phyloP scores from a whole-genome alignment of 805 yeast genomes.

The Lipomyces yamadae region DNA sequence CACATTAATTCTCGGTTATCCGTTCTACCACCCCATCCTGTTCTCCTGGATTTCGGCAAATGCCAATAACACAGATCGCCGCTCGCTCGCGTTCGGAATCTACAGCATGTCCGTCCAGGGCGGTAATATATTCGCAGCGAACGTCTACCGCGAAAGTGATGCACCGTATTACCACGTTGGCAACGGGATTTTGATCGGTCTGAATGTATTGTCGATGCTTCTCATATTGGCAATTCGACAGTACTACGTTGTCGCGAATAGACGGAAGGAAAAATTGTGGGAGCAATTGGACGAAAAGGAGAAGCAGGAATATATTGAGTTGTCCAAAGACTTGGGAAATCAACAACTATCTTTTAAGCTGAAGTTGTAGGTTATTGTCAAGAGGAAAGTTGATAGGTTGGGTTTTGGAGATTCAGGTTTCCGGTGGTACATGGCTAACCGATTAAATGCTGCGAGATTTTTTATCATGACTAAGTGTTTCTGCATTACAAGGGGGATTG shows the following conservation, averaged over 20 bases:
- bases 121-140: slow-evolving; percentile 58
- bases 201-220: slow-evolving; percentile 39
- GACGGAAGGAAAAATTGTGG: slow-evolving; percentile 56
- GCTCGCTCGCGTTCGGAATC: slow-evolving; percentile 68
- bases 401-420: too few species aligned
- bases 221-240: slow-evolving; percentile 39
- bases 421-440: too few species aligned
- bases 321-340: slow-evolving; percentile 59
- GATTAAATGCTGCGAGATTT: too few species aligned
- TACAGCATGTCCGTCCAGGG: slow-evolving; percentile 69
- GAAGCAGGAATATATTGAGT: slow-evolving; percentile 55
- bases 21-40: slow-evolving; percentile 58
- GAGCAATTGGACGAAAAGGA: slow-evolving; percentile 51
- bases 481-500: too few species aligned
- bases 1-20: slow-evolving; percentile 51
- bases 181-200: slow-evolving; percentile 48
- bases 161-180: slow-evolving; percentile 66
- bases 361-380: slow-evolving; percentile 12
- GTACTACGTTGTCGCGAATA: slow-evolving; percentile 45
- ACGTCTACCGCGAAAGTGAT: slow-evolving; percentile 63
- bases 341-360: slow-evolving; percentile 57
- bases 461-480: too few species aligned
- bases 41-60: slow-evolving; percentile 67
- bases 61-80: slow-evolving; percentile 61
- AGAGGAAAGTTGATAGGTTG: too few species aligned